Evolutionary conservation across 2,329 filamentous ascomycete genomes (phyloP).

Genomic region (Nemania sp.): DNA sequence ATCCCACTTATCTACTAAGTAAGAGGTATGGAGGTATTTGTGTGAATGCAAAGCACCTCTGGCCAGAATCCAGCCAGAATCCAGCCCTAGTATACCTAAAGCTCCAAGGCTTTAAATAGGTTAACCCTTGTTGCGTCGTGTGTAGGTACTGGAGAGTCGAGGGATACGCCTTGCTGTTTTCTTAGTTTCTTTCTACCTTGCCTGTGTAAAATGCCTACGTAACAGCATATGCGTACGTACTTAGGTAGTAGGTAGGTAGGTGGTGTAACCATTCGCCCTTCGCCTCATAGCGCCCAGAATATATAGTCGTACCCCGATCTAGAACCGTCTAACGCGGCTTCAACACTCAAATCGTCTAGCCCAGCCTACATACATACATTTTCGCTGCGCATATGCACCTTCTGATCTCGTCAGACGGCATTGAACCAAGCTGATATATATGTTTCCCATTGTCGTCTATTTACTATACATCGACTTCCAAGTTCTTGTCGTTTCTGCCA

Average conservation of each 20-base stretch:
- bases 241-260: too few relatives aligned
- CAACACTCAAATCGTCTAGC: not conserved
- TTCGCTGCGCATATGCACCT: not conserved
- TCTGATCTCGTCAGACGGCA: not conserved
- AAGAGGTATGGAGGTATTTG: too few relatives aligned
- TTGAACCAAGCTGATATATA: not conserved
- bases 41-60: not conserved
- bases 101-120: too few relatives aligned
- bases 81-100: too few relatives aligned
- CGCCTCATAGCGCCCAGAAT: slow-evolving; percentile 10
- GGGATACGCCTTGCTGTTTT: not conserved
- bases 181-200: slow-evolving; percentile 1
- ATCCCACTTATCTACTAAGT: too few relatives aligned
- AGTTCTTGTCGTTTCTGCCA: too few relatives aligned
- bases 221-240: not conserved
- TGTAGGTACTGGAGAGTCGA: not conserved
- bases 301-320: slow-evolving; percentile 2
- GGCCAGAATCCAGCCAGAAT: not conserved
- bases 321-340: slow-evolving; percentile 23
- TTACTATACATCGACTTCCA: not conserved
- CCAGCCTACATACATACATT: not conserved
- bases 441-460: not conserved
- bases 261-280: slow-evolving; percentile 6
- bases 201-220: not conserved
- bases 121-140: not conserved